phyloP scores from a whole-genome alignment of 2,329 filamentous ascomycete genomes.

The Byssoonygena ceratinophila region DNA sequence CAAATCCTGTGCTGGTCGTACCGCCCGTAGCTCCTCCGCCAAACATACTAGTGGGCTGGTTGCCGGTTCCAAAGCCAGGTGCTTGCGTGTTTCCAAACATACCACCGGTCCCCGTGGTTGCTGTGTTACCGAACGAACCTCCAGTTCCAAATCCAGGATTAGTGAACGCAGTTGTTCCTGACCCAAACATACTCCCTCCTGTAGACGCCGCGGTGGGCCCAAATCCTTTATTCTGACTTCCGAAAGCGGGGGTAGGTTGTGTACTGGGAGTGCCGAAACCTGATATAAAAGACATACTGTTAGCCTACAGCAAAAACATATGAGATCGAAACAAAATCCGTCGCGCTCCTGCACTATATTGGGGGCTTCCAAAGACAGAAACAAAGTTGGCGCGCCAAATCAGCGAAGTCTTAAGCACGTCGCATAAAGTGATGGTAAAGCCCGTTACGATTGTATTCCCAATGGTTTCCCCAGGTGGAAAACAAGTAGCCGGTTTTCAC shows the following conservation, averaged over 20 bases:
- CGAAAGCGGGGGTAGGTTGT: conserved; percentile 18
- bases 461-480: not conserved
- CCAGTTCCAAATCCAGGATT: conserved; percentile 14
- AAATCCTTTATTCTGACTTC: conserved; percentile 20
- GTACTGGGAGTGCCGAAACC: conserved; percentile 20
- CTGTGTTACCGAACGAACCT: conserved; percentile 12
- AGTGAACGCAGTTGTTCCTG: conserved; percentile 12
- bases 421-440: not conserved
- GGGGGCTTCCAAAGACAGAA: not conserved
- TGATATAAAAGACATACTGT: not conserved
- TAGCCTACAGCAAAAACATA: not conserved
- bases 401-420: not conserved
- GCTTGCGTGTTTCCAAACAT: conserved; percentile 13
- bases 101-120: conserved; percentile 19
- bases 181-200: conserved; percentile 15
- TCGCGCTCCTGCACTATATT: not conserved
- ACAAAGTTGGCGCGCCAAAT: not conserved
- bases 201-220: conserved; percentile 17
- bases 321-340: not conserved
- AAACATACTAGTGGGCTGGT: conserved; percentile 13
- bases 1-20: conserved; percentile 25
- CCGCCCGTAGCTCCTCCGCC: conserved; percentile 16
- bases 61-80: conserved; percentile 15
- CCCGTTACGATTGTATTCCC: not conserved
- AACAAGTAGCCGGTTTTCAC: not conserved